These are phyloP conservation scores for Fusarium beomiforme DNA, from an alignment of 2,329 filamentous ascomycete species.

Conservation along the genomic window DNA sequence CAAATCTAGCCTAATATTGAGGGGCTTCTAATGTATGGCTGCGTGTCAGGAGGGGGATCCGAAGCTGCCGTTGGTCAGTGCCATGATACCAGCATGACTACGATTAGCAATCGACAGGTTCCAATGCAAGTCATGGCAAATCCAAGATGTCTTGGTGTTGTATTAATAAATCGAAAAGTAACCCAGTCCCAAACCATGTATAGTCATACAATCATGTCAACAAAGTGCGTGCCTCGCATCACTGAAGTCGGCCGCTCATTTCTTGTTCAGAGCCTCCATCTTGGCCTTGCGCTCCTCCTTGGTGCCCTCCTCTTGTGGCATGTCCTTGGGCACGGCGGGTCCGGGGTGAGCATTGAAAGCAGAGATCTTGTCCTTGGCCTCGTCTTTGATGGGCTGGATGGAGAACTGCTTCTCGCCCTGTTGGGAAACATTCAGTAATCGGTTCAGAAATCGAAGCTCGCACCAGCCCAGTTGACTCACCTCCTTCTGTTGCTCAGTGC, in stretches of 20 bases:
- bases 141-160: conserved; percentile 8
- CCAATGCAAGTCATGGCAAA: not conserved
- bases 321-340: conserved; percentile 64
- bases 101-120: not conserved
- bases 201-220: conserved; percentile 37
- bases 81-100: conserved; percentile 28
- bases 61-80: conserved; percentile 23
- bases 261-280: conserved; percentile 73
- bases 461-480: conserved; percentile 22
- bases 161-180: conserved; percentile 22
- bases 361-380: conserved; percentile 58
- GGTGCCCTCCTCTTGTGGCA: conserved; percentile 66
- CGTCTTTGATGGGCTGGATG: conserved; percentile 57
- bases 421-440: conserved; percentile 12
- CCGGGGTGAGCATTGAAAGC: conserved; percentile 66
- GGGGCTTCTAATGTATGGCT: conserved; percentile 14
- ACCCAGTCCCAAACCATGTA: conserved; percentile 8
- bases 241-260: conserved; percentile 22
- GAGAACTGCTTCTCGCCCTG: conserved; percentile 57
- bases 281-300: conserved; percentile 75
- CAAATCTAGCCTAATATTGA: not conserved
- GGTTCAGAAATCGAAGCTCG: not conserved
- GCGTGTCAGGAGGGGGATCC: conserved; percentile 25
- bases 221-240: not conserved
- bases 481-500: conserved; percentile 47